Evolutionary conservation across 2,329 filamentous ascomycete genomes (phyloP), one percentile per base, ranked within the genome.

Genomic region (Epichloe festucae): DNA sequence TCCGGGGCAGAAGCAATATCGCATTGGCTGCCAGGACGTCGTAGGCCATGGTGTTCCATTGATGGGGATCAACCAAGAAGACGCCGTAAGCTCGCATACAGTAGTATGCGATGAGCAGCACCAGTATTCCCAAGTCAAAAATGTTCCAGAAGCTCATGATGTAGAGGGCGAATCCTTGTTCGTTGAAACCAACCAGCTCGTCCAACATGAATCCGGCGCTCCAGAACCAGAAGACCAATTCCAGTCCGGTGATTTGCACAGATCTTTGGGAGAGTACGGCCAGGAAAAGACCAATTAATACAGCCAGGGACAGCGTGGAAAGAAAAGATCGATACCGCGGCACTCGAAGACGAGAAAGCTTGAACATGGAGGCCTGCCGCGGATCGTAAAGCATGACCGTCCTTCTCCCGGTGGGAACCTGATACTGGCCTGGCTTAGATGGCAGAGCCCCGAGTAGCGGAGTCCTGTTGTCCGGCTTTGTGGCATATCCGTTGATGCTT

Each of bases 91-190:
- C 76, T 52, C 91, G 82, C 71, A 96, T 82, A 60, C 86, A 87
- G 65, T 95, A 95, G 71, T 96, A 96, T 51, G 87, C 78, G 60
- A 94, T 82, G 59, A 96, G 81, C 54, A 96, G 73, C 23, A 95
- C 70, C 49, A 96, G 71, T 50, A 96, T 96, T 8, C 90, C 90
- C 39, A 96, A 73, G 63, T 96, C 91, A 66, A 96, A 95, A 39
- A 90, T 81, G 66, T 96, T 96, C 91, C 91, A 96, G 66, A 96
- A 93, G 65, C 89, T 95, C 82, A 96, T 91, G 62, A 96, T 88
- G 69, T 96, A 97, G 34, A 97, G 78, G 39, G 89, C 90, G 65
- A 96, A 96, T 3, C 91, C 91, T 68, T 96, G 89, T 66, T 97
- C 91, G 58, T 90, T 95, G 73, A 96, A 96, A 11, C 90, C 90